Conservation (phyloP, 441 rosid species). For the Theobroma grandiflorum region DNA sequence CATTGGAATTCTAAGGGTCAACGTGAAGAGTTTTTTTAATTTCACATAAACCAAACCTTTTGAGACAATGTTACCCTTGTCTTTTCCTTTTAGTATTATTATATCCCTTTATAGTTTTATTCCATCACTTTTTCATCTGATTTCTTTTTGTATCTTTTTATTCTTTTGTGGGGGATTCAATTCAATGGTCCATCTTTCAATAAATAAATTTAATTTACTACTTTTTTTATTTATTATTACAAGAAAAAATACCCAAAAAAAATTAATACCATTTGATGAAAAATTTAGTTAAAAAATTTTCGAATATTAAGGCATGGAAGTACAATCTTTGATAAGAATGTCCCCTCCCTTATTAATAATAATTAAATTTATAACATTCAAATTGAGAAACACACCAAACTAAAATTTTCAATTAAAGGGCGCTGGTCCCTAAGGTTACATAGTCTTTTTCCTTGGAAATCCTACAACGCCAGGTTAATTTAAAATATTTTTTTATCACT, state of each 20-base stretch:
- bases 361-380: not conserved
- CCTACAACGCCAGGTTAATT: not conserved
- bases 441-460: not conserved
- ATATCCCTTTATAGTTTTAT: conserved; percentile 22
- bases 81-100: conserved; percentile 28
- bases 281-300: not conserved
- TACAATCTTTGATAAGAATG: conserved; percentile 41
- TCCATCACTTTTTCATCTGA: not conserved
- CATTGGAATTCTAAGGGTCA: conserved; percentile 90
- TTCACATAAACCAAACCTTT: not conserved
- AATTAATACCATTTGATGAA: not conserved
- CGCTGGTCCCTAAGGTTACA: not conserved
- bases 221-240: not conserved
- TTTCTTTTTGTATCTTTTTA: not conserved
- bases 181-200: not conserved
- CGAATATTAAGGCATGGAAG: not conserved
- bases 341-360: conserved; percentile 6
- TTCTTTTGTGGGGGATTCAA: not conserved
- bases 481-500: not conserved
- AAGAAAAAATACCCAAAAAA: not conserved
- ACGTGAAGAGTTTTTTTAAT: conserved; percentile 47
- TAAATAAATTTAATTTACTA: not conserved
- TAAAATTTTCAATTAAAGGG: conserved; percentile 2
- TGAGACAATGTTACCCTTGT: conserved; percentile 42
- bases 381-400: not conserved